phyloP scores from a whole-genome alignment of 2,329 filamentous ascomycete species.

The Claviceps arundinis region DNA sequence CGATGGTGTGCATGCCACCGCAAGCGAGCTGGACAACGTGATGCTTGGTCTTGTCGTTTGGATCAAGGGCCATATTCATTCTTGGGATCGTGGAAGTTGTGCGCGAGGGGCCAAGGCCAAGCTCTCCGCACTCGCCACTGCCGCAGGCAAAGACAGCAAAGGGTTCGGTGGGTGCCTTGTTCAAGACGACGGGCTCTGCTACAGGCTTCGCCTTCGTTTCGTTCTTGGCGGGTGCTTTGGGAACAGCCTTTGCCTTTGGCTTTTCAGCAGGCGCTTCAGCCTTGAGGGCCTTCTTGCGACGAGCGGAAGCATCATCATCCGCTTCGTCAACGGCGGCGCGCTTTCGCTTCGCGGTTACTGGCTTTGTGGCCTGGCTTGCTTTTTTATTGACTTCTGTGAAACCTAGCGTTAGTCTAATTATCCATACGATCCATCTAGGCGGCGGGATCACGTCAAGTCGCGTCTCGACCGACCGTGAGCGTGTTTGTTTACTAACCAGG shows the following conservation, averaged over 20 bases:
- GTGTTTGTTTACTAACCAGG: conserved; percentile 5
- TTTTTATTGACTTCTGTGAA: conserved; percentile 1
- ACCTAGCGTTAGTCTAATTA: not conserved
- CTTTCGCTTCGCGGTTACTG: conserved; percentile 5
- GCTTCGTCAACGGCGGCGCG: conserved; percentile 4
- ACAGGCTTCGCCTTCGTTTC: conserved; percentile 13
- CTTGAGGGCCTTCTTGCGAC: conserved; percentile 4
- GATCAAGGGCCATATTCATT: conserved; percentile 63
- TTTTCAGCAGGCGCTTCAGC: conserved; percentile 1
- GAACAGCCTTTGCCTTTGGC: conserved; percentile 1
- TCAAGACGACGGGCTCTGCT: conserved; percentile 18
- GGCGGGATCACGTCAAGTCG: not conserved
- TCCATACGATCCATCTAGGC: not conserved
- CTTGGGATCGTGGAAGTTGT: conserved; percentile 1
- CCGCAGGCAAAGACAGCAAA: conserved; percentile 72
- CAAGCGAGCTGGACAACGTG: conserved; percentile 63
- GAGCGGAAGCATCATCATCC: not conserved
- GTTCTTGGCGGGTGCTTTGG: conserved; percentile 1
- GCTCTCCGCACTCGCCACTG: conserved; percentile 67
- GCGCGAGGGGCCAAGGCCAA: conserved; percentile 58
- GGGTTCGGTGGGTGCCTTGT: conserved; percentile 37
- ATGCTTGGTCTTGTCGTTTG: conserved; percentile 45
- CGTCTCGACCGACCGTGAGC: not conserved
- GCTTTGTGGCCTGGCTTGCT: not conserved
- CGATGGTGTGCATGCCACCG: conserved; percentile 72